Conservation (phyloP, 2,329 filamentous ascomycete species). For the Xylariaceae sp. region DNA sequence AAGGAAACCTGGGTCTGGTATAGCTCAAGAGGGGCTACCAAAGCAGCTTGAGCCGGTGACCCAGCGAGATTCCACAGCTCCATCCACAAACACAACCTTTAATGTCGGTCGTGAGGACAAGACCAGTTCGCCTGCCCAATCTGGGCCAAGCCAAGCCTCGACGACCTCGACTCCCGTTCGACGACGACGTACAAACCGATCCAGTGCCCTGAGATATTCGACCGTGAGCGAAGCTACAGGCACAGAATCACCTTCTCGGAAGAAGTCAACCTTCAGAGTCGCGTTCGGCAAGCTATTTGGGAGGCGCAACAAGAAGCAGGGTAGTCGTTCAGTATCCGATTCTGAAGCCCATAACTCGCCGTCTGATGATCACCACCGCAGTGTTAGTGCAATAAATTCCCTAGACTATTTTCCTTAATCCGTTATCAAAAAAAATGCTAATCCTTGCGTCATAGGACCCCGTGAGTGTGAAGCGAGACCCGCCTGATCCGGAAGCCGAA, state of each 20-base stretch:
- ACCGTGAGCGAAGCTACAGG: slow-evolving; percentile 52
- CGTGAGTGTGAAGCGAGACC: slow-evolving; percentile 44
- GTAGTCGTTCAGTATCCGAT: slow-evolving; percentile 42
- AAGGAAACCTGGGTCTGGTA: slow-evolving; percentile 50
- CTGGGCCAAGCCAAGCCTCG: slow-evolving; percentile 39
- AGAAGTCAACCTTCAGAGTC: slow-evolving; percentile 63
- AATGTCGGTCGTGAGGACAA: slow-evolving; percentile 34
- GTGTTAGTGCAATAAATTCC: slow-evolving; percentile 51
- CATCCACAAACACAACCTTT: slow-evolving; percentile 29
- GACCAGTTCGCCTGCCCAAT: slow-evolving; percentile 31
- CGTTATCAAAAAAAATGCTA: slow-evolving; percentile 9
- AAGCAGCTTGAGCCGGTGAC: slow-evolving; percentile 29
- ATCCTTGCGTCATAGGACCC: slow-evolving; percentile 45
- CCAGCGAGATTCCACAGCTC: slow-evolving; percentile 32
- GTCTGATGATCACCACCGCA: slow-evolving; percentile 51
- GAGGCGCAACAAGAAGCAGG: slow-evolving; percentile 58
- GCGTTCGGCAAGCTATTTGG: slow-evolving; percentile 66
- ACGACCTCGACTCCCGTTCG: slow-evolving; percentile 39
- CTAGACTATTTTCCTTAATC: neutral
- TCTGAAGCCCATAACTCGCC: slow-evolving; percentile 39
- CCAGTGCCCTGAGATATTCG: slow-evolving; percentile 55
- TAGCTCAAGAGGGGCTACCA: slow-evolving; percentile 43
- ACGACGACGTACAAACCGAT: slow-evolving; percentile 46
- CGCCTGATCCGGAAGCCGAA: slow-evolving; percentile 44
- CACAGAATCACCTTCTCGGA: slow-evolving; percentile 54